These are phyloP conservation scores for Cyclotella distinguenda DNA, from an alignment of 108 stramenopile species.

Conservation along the genomic window DNA sequence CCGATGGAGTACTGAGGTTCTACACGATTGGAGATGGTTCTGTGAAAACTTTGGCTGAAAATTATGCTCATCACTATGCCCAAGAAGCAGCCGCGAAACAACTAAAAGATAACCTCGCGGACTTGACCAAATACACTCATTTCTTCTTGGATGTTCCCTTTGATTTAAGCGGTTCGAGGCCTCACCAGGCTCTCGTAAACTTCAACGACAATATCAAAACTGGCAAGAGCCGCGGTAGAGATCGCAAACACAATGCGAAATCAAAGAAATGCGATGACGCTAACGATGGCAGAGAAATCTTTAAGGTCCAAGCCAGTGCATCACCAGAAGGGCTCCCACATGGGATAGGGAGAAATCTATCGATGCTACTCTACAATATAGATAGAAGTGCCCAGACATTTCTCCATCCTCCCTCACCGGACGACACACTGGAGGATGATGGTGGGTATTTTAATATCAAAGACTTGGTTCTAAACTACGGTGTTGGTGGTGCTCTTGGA, in stretches of 20 bases:
- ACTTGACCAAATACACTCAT: slow-evolving; percentile 36
- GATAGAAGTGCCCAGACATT: slow-evolving; percentile 55
- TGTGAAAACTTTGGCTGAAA: slow-evolving; percentile 43
- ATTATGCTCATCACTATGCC: slow-evolving; percentile 45
- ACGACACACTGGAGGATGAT: slow-evolving; percentile 33
- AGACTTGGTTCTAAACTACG: slow-evolving; percentile 42
- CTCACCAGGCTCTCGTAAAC: slow-evolving; percentile 71
- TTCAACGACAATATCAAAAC: slow-evolving; percentile 46
- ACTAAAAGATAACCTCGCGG: slow-evolving; percentile 9
- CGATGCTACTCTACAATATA: slow-evolving; percentile 67
- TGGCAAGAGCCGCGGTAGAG: neutral
- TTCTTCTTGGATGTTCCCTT: slow-evolving; percentile 67
- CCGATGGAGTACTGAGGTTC: slow-evolving; percentile 43
- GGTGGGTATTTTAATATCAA: slow-evolving; percentile 57
- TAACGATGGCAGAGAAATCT: slow-evolving; percentile 41
- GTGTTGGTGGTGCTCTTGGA: slow-evolving; percentile 52
- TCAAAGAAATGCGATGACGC: slow-evolving; percentile 1
- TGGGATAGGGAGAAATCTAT: slow-evolving; percentile 26
- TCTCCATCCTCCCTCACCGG: slow-evolving; percentile 57
- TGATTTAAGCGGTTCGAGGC: slow-evolving; percentile 47
- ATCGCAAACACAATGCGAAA: slow-evolving; percentile 20
- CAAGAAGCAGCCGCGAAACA: slow-evolving; percentile 22
- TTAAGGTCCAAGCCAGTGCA: slow-evolving; percentile 70
- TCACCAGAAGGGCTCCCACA: slow-evolving; percentile 42
- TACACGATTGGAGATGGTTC: slow-evolving; percentile 66